Conservation (phyloP, 2,329 filamentous ascomycete species). For the Cryphonectria naterciae region DNA sequence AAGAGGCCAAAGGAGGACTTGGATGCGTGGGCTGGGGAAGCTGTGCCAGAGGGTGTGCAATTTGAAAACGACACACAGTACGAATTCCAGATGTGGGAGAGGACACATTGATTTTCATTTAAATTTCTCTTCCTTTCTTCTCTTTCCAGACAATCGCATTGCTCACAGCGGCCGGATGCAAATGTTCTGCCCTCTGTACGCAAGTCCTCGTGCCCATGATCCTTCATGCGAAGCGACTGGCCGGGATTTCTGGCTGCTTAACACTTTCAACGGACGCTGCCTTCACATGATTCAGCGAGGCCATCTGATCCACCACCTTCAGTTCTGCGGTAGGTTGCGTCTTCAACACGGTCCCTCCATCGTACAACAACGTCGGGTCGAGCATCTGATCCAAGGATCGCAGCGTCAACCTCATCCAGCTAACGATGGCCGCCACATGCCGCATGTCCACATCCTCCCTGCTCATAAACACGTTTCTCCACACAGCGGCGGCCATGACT, state of each 20-base stretch:
- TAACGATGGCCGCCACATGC: constrained; percentile 57
- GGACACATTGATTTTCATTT: constrained; percentile 38
- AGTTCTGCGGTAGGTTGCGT: constrained; percentile 45
- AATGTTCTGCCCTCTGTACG: constrained; percentile 16
- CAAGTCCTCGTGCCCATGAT: too few relatives aligned
- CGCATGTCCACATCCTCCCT: constrained; percentile 54
- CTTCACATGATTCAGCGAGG: constrained; percentile 41
- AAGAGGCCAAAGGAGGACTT: constrained; percentile 56
- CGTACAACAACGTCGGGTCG: constrained; percentile 46
- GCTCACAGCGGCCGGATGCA: constrained; percentile 12
- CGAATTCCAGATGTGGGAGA: constrained; percentile 77
- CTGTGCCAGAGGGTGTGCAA: constrained; percentile 57
- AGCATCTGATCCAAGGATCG: constrained; percentile 53
- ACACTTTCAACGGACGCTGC: constrained; percentile 28
- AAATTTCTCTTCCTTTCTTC: neutral
- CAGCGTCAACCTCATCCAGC: constrained; percentile 57
- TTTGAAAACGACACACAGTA: constrained; percentile 69
- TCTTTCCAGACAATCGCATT: neutral
- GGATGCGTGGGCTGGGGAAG: constrained; percentile 68
- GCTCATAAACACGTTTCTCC: constrained; percentile 91
- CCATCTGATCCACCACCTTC: constrained; percentile 45
- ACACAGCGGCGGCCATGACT: constrained; percentile 79
- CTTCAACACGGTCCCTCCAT: constrained; percentile 47
- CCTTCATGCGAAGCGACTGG: constrained; percentile 18
- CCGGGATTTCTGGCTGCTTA: constrained; percentile 31